Evolutionary conservation across 164 flowering plant species (phyloP).

Genomic region (Dillenia suffruticosa): DNA sequence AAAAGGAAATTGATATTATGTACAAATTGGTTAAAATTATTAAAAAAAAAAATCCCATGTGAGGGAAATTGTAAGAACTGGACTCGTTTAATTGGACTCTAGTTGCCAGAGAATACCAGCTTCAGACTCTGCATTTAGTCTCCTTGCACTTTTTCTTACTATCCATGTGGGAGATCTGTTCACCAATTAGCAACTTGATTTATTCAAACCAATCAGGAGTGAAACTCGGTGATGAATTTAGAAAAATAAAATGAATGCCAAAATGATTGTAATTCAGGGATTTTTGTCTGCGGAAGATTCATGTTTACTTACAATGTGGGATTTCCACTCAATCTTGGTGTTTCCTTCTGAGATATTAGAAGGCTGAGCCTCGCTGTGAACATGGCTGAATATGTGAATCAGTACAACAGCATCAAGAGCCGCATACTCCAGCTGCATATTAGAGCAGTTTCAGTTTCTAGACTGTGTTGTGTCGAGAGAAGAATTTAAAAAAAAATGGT

Average conservation of each 20-base stretch:
- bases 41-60: not conserved
- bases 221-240: not conserved
- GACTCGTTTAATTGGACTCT: constrained; percentile 3
- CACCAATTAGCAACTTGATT: not conserved
- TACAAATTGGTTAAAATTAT: not conserved
- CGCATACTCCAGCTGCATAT: constrained; percentile 95
- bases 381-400: constrained; percentile 69
- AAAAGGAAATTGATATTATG: not conserved
- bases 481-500: not conserved
- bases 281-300: not conserved
- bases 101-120: not conserved
- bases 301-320: constrained; percentile 61
- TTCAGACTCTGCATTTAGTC: constrained; percentile 1
- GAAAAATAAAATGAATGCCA: not conserved
- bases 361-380: constrained; percentile 44
- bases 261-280: not conserved
- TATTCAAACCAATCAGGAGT: too few relatives aligned
- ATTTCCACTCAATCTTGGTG: constrained; percentile 66
- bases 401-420: constrained; percentile 98
- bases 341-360: constrained; percentile 25
- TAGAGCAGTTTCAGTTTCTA: constrained; percentile 4
- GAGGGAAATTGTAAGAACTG: constrained; percentile 4
- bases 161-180: constrained; percentile 45
- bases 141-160: constrained; percentile 25
- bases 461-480: not conserved